A percentile compares a stretch with the other conserved stretches of the same genome.
These are phyloP conservation scores for Saccharum officinarum DNA, from an alignment of 176 grass and related monocot species.

Conservation along the genomic window DNA sequence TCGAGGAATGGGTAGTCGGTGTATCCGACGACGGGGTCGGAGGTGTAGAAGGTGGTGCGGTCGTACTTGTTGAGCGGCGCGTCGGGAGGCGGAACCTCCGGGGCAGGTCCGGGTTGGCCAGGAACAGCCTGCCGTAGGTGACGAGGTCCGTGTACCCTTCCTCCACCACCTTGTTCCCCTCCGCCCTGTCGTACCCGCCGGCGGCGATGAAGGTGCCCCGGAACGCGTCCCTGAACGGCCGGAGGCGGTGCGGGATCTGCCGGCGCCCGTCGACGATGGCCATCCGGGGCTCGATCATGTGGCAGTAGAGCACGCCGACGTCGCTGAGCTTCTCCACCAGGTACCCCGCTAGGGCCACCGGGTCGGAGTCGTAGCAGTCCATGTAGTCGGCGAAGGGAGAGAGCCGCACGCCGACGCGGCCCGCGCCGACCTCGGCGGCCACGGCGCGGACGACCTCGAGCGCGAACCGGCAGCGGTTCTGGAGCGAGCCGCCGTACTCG, in stretches of 20 bases:
- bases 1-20: slow-evolving; percentile 42
- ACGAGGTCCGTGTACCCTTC: slow-evolving; percentile 52
- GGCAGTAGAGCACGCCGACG: slow-evolving; percentile 7
- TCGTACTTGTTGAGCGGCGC: slow-evolving; percentile 49
- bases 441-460: slow-evolving; percentile 43
- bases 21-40: slow-evolving; percentile 49
- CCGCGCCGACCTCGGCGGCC: slow-evolving; percentile 29
- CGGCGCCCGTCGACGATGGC: background rate
- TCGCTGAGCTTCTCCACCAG: background rate
- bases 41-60: slow-evolving; percentile 41
- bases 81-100: slow-evolving; percentile 12
- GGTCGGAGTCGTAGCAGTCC: slow-evolving; percentile 50
- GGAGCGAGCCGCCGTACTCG: slow-evolving; percentile 41
- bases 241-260: background rate
- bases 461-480: slow-evolving; percentile 52
- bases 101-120: slow-evolving; percentile 49
- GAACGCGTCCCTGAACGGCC: background rate
- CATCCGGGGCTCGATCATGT: background rate
- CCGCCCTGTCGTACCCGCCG: slow-evolving; percentile 46
- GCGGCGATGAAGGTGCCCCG: slow-evolving; percentile 5
- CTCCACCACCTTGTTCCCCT: slow-evolving; percentile 44
- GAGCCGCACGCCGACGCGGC: slow-evolving; percentile 24
- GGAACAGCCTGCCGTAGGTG: slow-evolving; percentile 30
- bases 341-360: slow-evolving; percentile 16
- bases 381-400: slow-evolving; percentile 44